Conservation (phyloP, 441 rosid species). For the Macaranga tanarius region DNA sequence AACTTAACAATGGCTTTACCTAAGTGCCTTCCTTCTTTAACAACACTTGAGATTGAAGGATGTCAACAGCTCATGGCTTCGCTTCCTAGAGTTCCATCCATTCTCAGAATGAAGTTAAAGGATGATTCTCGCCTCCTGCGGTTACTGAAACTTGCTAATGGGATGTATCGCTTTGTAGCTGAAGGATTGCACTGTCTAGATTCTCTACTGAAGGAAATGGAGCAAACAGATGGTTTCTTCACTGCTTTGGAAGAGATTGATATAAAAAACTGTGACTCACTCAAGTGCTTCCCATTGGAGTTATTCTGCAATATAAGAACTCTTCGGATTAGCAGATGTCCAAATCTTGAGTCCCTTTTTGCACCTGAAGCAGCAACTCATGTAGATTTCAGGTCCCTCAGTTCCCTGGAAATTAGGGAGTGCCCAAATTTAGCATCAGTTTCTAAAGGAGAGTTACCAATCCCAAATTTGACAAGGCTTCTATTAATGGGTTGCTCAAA, state of each 20-base stretch:
- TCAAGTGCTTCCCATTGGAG: neutral
- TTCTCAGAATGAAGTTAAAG: neutral
- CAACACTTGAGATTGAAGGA: neutral
- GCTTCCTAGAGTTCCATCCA: neutral
- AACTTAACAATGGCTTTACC: neutral
- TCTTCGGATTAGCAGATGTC: neutral
- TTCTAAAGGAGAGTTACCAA: neutral
- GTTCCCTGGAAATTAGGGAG: neutral
- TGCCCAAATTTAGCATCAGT: neutral
- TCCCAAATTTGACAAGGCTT: neutral
- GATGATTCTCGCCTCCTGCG: neutral
- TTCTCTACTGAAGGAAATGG: neutral
- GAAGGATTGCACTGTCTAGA: neutral
- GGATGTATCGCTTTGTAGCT: neutral
- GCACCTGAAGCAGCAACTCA: neutral
- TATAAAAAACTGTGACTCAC: neutral
- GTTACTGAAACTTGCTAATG: neutral
- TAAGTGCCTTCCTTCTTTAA: neutral
- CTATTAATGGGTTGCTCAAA: neutral
- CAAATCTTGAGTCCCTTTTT: neutral
- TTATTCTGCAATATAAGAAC: neutral
- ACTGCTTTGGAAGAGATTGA: neutral
- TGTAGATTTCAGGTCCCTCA: neutral
- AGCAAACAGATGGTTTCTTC: neutral
- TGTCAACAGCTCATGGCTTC: slow-evolving; percentile 2